Conservation (phyloP, 1,284 basidiomycete genomes). For the Apiotrichum mycotoxinovorans region DNA sequence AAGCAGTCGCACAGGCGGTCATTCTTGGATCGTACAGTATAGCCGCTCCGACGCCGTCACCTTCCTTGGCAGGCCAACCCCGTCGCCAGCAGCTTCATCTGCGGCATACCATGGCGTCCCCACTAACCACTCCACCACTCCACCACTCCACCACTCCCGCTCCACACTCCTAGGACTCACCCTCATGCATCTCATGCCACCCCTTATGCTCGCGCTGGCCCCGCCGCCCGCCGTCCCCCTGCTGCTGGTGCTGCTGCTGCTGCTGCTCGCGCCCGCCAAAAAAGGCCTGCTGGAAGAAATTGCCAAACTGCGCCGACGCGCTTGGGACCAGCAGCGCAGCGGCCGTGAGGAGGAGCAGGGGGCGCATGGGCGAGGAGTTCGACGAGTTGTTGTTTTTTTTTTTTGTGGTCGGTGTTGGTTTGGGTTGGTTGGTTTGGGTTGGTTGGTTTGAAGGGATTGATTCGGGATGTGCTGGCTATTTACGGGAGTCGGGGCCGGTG, state of each 20-base stretch:
- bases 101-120: background rate
- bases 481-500: too few species aligned
- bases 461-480: too few species aligned
- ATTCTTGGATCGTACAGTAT: too few species aligned
- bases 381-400: too few species aligned
- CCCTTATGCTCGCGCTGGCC: conserved; percentile 37
- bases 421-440: too few species aligned
- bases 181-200: conserved; percentile 36
- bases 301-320: conserved; percentile 38
- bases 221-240: conserved; percentile 19
- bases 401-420: too few species aligned
- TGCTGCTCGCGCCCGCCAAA: conserved; percentile 26
- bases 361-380: too few species aligned
- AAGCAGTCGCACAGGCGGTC: too few species aligned
- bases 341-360: conserved; percentile 4
- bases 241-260: conserved; percentile 22
- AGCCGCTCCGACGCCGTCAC: too few species aligned
- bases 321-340: conserved; percentile 14
- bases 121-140: background rate
- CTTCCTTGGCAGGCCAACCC: too few species aligned
- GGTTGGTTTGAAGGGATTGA: too few species aligned
- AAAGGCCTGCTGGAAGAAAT: conserved; percentile 44
- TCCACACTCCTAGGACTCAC: conserved; percentile 16
- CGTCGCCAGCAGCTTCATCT: too few species aligned
- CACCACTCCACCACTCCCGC: background rate